Evolutionary conservation across 306 rosid species (phyloP).

Genomic region (Bauhinia variegata): DNA sequence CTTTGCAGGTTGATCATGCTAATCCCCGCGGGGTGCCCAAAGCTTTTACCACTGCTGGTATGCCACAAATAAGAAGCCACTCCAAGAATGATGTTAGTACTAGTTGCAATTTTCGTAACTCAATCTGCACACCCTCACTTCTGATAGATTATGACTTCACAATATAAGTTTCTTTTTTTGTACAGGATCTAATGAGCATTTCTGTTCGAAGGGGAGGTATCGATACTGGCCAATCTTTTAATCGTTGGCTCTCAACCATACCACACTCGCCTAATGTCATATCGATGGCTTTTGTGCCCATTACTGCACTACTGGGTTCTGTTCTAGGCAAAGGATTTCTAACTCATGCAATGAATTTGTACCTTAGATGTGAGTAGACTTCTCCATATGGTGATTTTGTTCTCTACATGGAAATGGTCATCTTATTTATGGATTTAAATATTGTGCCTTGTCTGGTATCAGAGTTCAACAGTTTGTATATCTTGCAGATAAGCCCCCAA

Average conservation of each 20-base stretch:
- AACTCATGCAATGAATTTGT: constrained; percentile 81
- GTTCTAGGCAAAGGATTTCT: constrained; percentile 79
- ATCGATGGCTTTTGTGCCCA: constrained; percentile 86
- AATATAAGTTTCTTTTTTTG: constrained; percentile 4
- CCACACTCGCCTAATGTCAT: constrained; percentile 69
- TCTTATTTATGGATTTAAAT: too few relatives aligned
- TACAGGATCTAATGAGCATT: constrained; percentile 64
- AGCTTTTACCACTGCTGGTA: constrained; percentile 43
- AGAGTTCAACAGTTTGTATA: constrained; percentile 9
- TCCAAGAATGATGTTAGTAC: constrained; percentile 73
- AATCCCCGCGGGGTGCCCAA: constrained; percentile 39
- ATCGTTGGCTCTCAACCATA: constrained; percentile 86
- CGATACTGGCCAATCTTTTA: constrained; percentile 64
- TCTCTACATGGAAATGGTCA: too few relatives aligned
- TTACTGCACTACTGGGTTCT: constrained; percentile 74
- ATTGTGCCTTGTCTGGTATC: too few relatives aligned
- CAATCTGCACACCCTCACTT: constrained; percentile 19
- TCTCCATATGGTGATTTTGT: neutral
- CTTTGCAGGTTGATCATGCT: constrained; percentile 55
- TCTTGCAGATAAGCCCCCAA: constrained; percentile 81
- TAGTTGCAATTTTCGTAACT: constrained; percentile 11
- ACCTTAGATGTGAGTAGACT: constrained; percentile 81
- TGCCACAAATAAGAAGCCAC: constrained; percentile 50
- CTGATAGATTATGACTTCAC: constrained; percentile 12
- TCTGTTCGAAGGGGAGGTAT: constrained; percentile 76